Percentiles rank a stretch among this genome's conserved stretches.
These are phyloP conservation scores for Henckelia pumila DNA, from an alignment of 257 asterid genomes.

Conservation along the genomic window DNA sequence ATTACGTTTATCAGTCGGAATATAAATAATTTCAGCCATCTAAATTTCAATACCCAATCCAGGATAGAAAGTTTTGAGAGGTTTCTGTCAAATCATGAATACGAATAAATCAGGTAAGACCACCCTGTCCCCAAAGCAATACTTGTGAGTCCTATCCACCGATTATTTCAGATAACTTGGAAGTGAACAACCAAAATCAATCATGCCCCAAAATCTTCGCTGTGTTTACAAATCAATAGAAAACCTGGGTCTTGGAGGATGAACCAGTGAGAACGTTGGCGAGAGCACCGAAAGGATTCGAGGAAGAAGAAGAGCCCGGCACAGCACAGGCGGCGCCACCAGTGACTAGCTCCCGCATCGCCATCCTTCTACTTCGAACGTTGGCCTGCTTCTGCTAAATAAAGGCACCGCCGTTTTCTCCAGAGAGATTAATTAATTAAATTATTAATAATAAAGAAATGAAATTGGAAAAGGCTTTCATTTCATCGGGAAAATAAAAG, in stretches of 20 bases:
- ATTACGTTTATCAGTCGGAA: background rate
- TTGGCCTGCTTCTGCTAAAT: no score
- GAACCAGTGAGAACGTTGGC: constrained; percentile 88
- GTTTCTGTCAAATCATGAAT: no score
- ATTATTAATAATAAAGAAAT: no score
- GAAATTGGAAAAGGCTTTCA: no score
- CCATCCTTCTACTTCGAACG: no score
- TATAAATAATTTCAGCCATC: background rate
- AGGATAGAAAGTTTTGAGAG: background rate
- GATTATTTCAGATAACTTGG: constrained; percentile 6
- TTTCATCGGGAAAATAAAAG: background rate
- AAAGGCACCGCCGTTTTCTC: background rate
- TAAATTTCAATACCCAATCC: background rate
- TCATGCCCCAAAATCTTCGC: background rate
- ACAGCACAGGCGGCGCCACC: constrained; percentile 90
- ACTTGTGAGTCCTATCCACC: background rate
- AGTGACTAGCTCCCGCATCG: constrained; percentile 88
- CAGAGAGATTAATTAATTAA: no score
- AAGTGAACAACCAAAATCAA: constrained; percentile 2
- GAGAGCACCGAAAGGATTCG: constrained; percentile 89
- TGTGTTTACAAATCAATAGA: background rate
- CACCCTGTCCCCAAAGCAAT: background rate
- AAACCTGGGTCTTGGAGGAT: constrained; percentile 91
- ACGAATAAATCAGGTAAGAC: background rate
- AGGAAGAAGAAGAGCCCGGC: constrained; percentile 82